Conservation (phyloP, 805 yeast genomes). For the Vanderwaltozyma yarrowii region DNA sequence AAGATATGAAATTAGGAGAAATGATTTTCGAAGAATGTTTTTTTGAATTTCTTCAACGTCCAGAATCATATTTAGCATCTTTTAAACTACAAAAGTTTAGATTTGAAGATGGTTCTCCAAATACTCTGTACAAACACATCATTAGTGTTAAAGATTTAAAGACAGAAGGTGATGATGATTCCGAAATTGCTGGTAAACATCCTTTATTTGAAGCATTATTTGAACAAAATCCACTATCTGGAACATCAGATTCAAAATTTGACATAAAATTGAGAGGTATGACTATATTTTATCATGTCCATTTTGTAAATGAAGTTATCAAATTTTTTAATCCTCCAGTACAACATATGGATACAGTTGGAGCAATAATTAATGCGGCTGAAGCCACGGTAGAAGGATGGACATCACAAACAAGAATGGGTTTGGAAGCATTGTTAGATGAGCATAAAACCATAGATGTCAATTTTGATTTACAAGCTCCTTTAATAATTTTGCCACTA, state of each 20-base stretch:
- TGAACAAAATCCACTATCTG: slow-evolving; percentile 81
- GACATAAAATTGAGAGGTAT: slow-evolving; percentile 70
- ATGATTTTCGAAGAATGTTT: slow-evolving; percentile 75
- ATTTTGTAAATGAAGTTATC: slow-evolving; percentile 63
- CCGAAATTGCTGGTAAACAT: neutral
- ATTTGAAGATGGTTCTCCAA: slow-evolving; percentile 77
- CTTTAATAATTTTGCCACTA: slow-evolving; percentile 76
- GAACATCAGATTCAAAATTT: slow-evolving; percentile 69
- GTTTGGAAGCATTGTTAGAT: slow-evolving; percentile 85
- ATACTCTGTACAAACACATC: slow-evolving; percentile 74
- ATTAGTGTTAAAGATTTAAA: slow-evolving; percentile 68
- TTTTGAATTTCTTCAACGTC: slow-evolving; percentile 62
- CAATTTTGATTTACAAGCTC: slow-evolving; percentile 86
- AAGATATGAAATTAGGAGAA: slow-evolving; percentile 49
- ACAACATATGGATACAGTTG: slow-evolving; percentile 76
- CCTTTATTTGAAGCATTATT: slow-evolving; percentile 77
- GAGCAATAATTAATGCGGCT: slow-evolving; percentile 87
- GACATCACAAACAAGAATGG: slow-evolving; percentile 81
- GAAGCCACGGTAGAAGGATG: slow-evolving; percentile 89
- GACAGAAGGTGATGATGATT: slow-evolving; percentile 17
- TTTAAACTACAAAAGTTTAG: slow-evolving; percentile 72
- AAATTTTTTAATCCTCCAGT: slow-evolving; percentile 80
- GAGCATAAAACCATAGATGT: slow-evolving; percentile 88
- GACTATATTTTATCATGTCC: slow-evolving; percentile 84
- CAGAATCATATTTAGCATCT: slow-evolving; percentile 62